Percentiles rank a stretch among this genome's conserved stretches.
phyloP scores from a whole-genome alignment of 352 stramenopile species.

The Phytopythium chamaehyphon region DNA sequence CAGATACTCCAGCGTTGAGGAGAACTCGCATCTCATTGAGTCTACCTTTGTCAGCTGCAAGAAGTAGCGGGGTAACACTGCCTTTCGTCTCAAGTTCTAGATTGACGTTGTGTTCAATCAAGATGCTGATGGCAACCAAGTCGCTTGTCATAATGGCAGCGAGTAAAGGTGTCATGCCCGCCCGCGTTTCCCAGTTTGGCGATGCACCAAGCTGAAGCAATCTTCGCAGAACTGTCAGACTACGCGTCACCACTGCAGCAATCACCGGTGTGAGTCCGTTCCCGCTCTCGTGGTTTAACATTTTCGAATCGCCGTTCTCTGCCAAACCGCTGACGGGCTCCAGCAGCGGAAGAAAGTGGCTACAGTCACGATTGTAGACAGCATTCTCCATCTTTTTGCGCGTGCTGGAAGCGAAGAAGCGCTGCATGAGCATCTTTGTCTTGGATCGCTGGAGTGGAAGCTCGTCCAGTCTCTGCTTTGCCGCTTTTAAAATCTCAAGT shows the following conservation, averaged over 20 bases:
- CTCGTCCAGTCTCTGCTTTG: slow-evolving; percentile 38
- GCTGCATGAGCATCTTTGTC: slow-evolving; percentile 24
- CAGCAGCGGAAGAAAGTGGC: slow-evolving; percentile 36
- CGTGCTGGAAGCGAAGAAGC: slow-evolving; percentile 23
- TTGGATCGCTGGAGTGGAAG: slow-evolving; percentile 28
- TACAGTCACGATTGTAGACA: slow-evolving; percentile 35
- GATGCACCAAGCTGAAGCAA: slow-evolving; percentile 47
- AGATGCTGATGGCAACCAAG: slow-evolving; percentile 37
- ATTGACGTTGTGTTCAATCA: slow-evolving; percentile 40
- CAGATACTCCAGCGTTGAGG: slow-evolving; percentile 29
- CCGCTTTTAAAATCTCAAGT: slow-evolving; percentile 17
- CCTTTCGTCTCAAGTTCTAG: slow-evolving; percentile 30
- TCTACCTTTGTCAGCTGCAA: slow-evolving; percentile 52
- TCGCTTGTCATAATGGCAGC: slow-evolving; percentile 40
- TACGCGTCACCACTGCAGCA: slow-evolving; percentile 33
- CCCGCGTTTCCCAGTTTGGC: slow-evolving; percentile 30
- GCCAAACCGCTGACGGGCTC: slow-evolving; percentile 13
- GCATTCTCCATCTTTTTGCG: slow-evolving; percentile 43
- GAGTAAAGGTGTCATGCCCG: slow-evolving; percentile 51
- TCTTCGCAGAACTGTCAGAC: slow-evolving; percentile 29
- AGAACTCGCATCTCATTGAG: slow-evolving; percentile 29
- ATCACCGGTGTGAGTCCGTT: slow-evolving; percentile 55
- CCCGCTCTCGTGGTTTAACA: slow-evolving; percentile 50
- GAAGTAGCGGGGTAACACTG: slow-evolving; percentile 28
- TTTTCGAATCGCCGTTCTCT: slow-evolving; percentile 6